Base-by-base conservation (phyloP, 352 stramenopile genomes). In the Pythium graminicola region DNA sequence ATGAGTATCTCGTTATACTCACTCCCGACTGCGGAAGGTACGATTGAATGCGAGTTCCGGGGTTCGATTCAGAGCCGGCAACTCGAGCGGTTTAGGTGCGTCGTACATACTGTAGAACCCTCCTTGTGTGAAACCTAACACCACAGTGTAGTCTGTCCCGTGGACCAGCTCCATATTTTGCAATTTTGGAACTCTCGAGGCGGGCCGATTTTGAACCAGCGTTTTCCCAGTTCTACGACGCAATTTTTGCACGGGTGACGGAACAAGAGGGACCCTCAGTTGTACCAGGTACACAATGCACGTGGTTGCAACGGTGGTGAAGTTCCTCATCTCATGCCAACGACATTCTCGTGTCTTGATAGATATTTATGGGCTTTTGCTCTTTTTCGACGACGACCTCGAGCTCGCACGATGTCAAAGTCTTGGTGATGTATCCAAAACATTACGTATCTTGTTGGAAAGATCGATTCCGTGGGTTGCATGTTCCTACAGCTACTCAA, bases 351-450 rank as follows among this genome's bases (percentile, higher is more conserved):
- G 2, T 43, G 11, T 20, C 14, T 24, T 3, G 20, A 16, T 40
- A 89, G 76, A 80, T 44, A 22, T 87, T 26, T 89, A 77, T 50
- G 79, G 74, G 4, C 50, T 72, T 11, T 65, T 84, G 7, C 70
- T 87, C 51, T 86, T 73, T 50, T 89, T 89, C 29, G 72, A 89
- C 20, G 58, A 85, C 26, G 57, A 71, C 40, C 42, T 86, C 24
- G 70, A 85, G 43, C 79, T 79, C 28, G 78, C 67, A 22, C 76
- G 76, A 26, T 89, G 79, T 26, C 65, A 70, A 24, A 89, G 76
- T 57, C 70, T 86, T 41, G 55, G 46, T 29, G 72, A 87, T 19
- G 63, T 64, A 8, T 73, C 73, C 4, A 41, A 47, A 6, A 70
- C 2, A 7, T 46, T 89, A 19, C 44, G 47, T 16, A 26, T 42